Evolutionary conservation across 2,329 filamentous ascomycete genomes (phyloP).

Genomic region (Fusarium metavorans): DNA sequence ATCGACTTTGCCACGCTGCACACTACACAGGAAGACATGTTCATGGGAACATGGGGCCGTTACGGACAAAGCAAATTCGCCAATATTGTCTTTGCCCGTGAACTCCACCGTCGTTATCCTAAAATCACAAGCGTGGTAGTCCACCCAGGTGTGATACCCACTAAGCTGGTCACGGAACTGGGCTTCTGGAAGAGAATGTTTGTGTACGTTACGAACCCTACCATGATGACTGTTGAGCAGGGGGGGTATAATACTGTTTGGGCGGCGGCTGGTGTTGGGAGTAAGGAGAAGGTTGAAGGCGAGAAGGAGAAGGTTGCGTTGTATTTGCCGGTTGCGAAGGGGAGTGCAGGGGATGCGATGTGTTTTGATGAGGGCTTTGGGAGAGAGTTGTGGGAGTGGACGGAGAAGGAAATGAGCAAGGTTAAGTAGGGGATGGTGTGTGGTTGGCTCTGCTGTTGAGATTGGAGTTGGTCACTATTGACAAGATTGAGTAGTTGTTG

Average conservation of each 20-base stretch:
- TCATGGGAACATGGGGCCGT: constrained; percentile 54
- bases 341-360: constrained; percentile 33
- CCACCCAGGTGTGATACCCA: constrained; percentile 60
- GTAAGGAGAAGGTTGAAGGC: constrained; percentile 22
- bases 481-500: not conserved
- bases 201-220: constrained; percentile 39
- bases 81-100: constrained; percentile 59
- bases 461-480: not conserved
- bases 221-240: constrained; percentile 43
- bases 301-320: constrained; percentile 29
- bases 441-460: not conserved
- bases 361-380: constrained; percentile 47
- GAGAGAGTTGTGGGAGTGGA: constrained; percentile 55
- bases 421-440: constrained; percentile 3
- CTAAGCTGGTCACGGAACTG: constrained; percentile 43
- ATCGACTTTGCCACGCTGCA: constrained; percentile 46
- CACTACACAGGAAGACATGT: constrained; percentile 42
- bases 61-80: constrained; percentile 66
- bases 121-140: constrained; percentile 58
- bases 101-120: constrained; percentile 58
- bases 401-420: constrained; percentile 36
- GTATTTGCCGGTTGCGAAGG: constrained; percentile 46
- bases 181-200: constrained; percentile 41
- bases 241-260: constrained; percentile 49
- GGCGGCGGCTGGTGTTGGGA: constrained; percentile 44